These are phyloP conservation scores for Cryptosporidium sp. DNA, from an alignment of 169 alveolate species.

Conservation along the genomic window DNA sequence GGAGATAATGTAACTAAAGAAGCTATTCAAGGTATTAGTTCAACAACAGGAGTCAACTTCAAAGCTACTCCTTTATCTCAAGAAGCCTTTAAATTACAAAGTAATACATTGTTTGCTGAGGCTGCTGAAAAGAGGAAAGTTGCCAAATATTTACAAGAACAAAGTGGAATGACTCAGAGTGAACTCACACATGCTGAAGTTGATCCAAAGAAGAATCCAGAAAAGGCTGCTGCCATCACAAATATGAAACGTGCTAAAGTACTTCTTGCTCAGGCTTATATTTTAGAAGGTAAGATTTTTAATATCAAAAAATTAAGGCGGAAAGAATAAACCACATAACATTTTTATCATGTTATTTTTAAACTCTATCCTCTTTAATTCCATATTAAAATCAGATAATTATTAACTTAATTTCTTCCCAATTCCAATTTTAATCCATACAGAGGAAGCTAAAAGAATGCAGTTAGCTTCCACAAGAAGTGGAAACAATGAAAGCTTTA, in stretches of 20 bases:
- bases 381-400: not conserved
- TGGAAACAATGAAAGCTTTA: conserved; percentile 25
- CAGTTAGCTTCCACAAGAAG: conserved; percentile 76
- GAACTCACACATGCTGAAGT: conserved; percentile 24
- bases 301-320: not conserved
- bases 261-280: conserved; percentile 69
- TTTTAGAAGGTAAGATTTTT: conserved; percentile 54
- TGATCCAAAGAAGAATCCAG: conserved; percentile 47
- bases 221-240: conserved; percentile 52
- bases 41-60: conserved; percentile 44
- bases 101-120: conserved; percentile 51
- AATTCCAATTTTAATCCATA: conserved; percentile 2
- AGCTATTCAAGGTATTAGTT: conserved; percentile 12
- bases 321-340: not conserved
- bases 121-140: conserved; percentile 61
- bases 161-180: conserved; percentile 62
- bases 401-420: conserved; percentile 10
- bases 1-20: not conserved
- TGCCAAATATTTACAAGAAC: conserved; percentile 70
- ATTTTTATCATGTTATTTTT: too few relatives aligned
- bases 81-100: conserved; percentile 69
- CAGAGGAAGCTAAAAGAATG: conserved; percentile 75
- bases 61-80: conserved; percentile 54
- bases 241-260: conserved; percentile 70
- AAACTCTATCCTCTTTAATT: not conserved